phyloP scores from a whole-genome alignment of 805 yeast genomes.

The Myxozyma neglecta region DNA sequence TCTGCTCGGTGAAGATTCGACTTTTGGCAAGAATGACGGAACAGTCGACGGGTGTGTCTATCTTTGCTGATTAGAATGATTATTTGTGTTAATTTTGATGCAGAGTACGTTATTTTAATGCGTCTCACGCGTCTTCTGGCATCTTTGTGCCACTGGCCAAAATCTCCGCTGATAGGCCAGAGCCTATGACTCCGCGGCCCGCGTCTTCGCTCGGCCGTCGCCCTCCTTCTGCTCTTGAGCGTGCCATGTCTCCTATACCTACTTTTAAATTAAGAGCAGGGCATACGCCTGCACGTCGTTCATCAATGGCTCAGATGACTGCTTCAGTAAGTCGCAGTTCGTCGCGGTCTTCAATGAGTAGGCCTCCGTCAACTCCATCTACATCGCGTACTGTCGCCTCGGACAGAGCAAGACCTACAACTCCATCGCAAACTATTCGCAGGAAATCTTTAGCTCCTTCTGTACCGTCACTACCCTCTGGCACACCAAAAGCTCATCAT shows the following conservation, averaged over 20 bases:
- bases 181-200: constrained; percentile 15
- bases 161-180: constrained; percentile 1
- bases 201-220: constrained; percentile 18
- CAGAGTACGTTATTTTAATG: constrained; percentile 25
- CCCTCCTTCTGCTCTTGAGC: constrained; percentile 1
- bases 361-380: constrained; percentile 11
- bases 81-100: not conserved
- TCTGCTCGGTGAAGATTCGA: constrained; percentile 60
- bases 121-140: constrained; percentile 21
- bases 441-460: constrained; percentile 9
- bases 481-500: not conserved
- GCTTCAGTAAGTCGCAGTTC: constrained; percentile 8
- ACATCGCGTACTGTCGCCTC: constrained; percentile 4
- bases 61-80: not conserved
- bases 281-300: constrained; percentile 23
- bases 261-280: not conserved
- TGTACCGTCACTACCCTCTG: constrained; percentile 3
- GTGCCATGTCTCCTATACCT: constrained; percentile 19
- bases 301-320: constrained; percentile 19
- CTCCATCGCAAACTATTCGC: constrained; percentile 1
- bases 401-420: not conserved
- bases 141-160: constrained; percentile 17
- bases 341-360: constrained; percentile 11
- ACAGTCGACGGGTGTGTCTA: constrained; percentile 57
- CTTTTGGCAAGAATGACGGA: constrained; percentile 85